Conservation (phyloP, 768 basidiomycete genomes). For the Naematelia aurantialba region DNA sequence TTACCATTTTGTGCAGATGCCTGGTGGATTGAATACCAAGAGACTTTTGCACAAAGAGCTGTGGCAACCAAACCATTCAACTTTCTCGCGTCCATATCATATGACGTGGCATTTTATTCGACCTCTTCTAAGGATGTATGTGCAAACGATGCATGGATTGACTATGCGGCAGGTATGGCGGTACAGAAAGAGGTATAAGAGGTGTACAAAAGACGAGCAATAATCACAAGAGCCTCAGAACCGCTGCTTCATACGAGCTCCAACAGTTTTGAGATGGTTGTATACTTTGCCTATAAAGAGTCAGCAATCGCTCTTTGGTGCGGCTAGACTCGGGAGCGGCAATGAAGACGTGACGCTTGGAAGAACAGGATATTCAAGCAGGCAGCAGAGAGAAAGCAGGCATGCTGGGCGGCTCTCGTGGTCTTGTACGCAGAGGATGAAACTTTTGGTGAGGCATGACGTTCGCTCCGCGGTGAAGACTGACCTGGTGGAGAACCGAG, state of each 20-base stretch:
- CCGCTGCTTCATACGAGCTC: conserved; percentile 87
- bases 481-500: conserved; percentile 93
- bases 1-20: conserved; percentile 17
- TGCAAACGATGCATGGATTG: neutral
- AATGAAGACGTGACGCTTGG: conserved; percentile 2
- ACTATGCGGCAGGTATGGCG: neutral
- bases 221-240: conserved; percentile 54
- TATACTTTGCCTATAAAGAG: conserved; percentile 54
- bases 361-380: neutral
- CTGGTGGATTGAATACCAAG: neutral
- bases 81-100: conserved; percentile 5
- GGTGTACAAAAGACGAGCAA: neutral
- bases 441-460: no score
- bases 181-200: neutral
- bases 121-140: no score
- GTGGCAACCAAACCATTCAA: neutral
- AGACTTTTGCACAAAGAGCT: neutral
- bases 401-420: no score
- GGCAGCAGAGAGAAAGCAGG: neutral
- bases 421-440: no score
- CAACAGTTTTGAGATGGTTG: conserved; percentile 82
- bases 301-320: conserved; percentile 12
- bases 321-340: conserved; percentile 7
- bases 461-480: no score
- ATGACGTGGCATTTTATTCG: neutral